Evolutionary conservation across 352 stramenopile species (phyloP).

Genomic region (Vaucheria bursata): DNA sequence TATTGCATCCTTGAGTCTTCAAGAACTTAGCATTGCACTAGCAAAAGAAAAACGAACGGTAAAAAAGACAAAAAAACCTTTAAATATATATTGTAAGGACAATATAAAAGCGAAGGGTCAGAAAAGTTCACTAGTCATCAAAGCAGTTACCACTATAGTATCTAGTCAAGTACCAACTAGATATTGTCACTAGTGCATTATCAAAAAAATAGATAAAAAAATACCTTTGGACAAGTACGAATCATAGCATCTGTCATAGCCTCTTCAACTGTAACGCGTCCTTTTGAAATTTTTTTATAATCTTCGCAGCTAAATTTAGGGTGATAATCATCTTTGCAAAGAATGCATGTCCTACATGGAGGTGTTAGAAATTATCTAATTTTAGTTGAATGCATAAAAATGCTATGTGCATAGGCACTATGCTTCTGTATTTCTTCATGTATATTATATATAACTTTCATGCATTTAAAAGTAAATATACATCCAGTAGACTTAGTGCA

Average conservation of each 20-base stretch:
- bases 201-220: background rate
- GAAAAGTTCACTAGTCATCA: background rate
- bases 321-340: too few species aligned
- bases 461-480: too few species aligned
- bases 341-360: too few species aligned
- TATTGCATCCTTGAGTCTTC: background rate
- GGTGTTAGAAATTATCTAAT: too few species aligned
- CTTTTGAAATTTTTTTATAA: background rate
- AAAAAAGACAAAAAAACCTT: background rate
- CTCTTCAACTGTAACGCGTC: constrained; percentile 26
- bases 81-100: background rate
- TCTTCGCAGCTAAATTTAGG: too few species aligned
- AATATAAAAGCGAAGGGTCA: background rate
- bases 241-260: constrained; percentile 42
- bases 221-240: constrained; percentile 22
- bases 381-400: too few species aligned
- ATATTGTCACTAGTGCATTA: background rate
- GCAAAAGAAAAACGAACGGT: background rate
- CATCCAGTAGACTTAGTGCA: too few species aligned
- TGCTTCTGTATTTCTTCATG: too few species aligned
- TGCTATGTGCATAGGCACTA: too few species aligned
- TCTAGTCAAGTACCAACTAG: background rate
- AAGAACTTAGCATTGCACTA: background rate
- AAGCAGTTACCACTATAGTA: background rate
- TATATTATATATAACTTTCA: too few species aligned